phyloP scores from a whole-genome alignment of 441 rosid species.

The Populus hybrid region DNA sequence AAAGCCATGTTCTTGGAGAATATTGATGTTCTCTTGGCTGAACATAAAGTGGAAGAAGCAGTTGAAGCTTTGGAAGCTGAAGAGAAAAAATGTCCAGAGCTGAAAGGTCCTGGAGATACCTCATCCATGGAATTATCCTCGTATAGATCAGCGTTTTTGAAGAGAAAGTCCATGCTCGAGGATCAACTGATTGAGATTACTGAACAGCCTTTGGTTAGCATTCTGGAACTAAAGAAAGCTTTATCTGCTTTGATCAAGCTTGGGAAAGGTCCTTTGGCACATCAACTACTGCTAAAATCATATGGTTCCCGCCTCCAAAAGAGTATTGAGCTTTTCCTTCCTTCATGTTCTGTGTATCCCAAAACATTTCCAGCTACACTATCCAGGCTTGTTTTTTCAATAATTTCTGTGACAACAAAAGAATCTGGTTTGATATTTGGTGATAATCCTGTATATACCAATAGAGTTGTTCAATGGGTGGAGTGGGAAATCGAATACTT shows the following conservation, averaged over 20 bases:
- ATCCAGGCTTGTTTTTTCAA: conserved; percentile 74
- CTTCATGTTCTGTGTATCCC: conserved; percentile 71
- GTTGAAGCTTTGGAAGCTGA: conserved; percentile 64
- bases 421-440: conserved; percentile 78
- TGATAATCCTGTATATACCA: conserved; percentile 77
- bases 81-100: conserved; percentile 57
- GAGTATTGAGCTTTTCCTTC: conserved; percentile 60
- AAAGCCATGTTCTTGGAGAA: conserved; percentile 51
- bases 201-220: conserved; percentile 58
- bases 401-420: conserved; percentile 54
- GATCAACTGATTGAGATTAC: conserved; percentile 61
- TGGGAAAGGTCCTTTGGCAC: conserved; percentile 87
- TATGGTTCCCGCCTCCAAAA: conserved; percentile 53
- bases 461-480: conserved; percentile 90
- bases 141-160: conserved; percentile 49
- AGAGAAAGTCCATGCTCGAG: conserved; percentile 70
- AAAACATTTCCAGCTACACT: conserved; percentile 75
- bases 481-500: conserved; percentile 91
- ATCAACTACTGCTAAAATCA: conserved; percentile 62
- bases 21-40: conserved; percentile 80
- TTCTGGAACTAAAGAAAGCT: conserved; percentile 53
- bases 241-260: conserved; percentile 63
- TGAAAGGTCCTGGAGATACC: conserved; percentile 53
- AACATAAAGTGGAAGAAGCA: conserved; percentile 76
- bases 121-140: conserved; percentile 42